Evolutionary conservation across 495 filamentous ascomycete genomes (phyloP).

Genomic region (Xylaria cubensis): DNA sequence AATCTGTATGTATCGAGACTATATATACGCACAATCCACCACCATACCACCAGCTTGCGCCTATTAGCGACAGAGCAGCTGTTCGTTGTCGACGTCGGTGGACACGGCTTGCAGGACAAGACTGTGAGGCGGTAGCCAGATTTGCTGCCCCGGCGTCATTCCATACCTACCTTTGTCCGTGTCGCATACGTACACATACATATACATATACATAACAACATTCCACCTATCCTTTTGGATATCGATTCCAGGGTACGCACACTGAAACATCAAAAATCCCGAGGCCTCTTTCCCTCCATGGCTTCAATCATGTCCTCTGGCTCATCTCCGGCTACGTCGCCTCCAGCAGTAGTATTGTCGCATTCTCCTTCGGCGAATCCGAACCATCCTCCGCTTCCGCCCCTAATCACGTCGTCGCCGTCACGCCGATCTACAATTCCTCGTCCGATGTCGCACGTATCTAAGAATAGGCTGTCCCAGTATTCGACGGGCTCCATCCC

Average conservation of each 20-base stretch:
- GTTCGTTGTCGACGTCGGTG: conserved; percentile 25
- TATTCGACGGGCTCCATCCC: conserved; percentile 74
- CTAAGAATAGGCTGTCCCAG: conserved; percentile 71
- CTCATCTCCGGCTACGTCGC: conserved; percentile 59
- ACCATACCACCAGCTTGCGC: conserved; percentile 16
- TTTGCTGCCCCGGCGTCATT: conserved; percentile 19
- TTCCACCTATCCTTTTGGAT: conserved; percentile 22
- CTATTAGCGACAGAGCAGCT: conserved; percentile 18
- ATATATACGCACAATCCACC: conserved; percentile 21
- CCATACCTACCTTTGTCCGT: background rate
- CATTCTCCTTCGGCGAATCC: conserved; percentile 60
- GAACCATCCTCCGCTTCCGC: conserved; percentile 65
- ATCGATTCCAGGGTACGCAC: conserved; percentile 42
- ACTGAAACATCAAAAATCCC: conserved; percentile 30
- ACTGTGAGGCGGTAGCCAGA: conserved; percentile 33
- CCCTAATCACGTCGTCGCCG: conserved; percentile 65
- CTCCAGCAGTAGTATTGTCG: conserved; percentile 55
- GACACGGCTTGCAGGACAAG: conserved; percentile 42
- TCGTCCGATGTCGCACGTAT: conserved; percentile 72
- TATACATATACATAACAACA: conserved; percentile 11
- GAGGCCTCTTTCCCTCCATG: conserved; percentile 45
- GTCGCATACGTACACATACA: conserved; percentile 27
- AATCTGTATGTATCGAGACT: conserved; percentile 16
- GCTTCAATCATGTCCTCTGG: conserved; percentile 65
- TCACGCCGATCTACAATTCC: conserved; percentile 62